These are phyloP conservation scores for Pleurotus tuoliensis DNA, from an alignment of 768 basidiomycete genomes.

Conservation along the genomic window DNA sequence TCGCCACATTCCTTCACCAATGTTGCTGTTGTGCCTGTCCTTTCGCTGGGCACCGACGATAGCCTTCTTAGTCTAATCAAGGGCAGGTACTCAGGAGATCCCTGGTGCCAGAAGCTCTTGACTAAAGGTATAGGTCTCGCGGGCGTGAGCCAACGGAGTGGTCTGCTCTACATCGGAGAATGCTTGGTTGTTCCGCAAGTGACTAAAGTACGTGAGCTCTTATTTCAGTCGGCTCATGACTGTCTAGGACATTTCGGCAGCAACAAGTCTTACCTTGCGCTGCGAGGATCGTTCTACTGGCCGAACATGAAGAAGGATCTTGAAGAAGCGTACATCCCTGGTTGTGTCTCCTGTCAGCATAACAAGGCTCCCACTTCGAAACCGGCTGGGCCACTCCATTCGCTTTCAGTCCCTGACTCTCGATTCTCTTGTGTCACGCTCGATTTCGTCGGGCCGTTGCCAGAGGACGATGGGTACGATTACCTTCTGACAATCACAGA, in stretches of 20 bases:
- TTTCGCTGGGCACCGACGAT: not conserved
- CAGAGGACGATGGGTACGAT: conserved; percentile 15
- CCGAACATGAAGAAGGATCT: no score
- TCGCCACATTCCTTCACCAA: no score
- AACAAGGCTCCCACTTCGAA: conserved; percentile 21
- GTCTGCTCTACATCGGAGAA: conserved; percentile 10
- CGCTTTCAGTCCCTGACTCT: no score
- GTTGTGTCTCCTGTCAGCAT: no score
- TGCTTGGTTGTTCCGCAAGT: conserved; percentile 7
- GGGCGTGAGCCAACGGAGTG: not conserved
- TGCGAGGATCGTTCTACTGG: conserved; percentile 14
- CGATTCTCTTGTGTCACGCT: no score
- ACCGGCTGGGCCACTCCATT: conserved; percentile 8
- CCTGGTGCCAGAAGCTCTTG: conserved; percentile 11
- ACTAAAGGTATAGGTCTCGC: not conserved
- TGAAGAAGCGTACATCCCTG: no score
- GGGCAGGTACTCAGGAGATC: conserved; percentile 7
- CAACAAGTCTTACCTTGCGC: conserved; percentile 13
- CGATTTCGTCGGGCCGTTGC: conserved; percentile 1
- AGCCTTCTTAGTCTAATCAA: not conserved
- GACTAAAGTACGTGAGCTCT: not conserved
- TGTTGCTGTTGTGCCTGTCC: not conserved
- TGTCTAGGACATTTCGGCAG: conserved; percentile 14
- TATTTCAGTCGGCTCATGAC: conserved; percentile 16
- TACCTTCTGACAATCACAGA: conserved; percentile 13